These are phyloP conservation scores for Ophiosphaerella korrae DNA, from an alignment of 2,329 filamentous ascomycete genomes.

Conservation along the genomic window DNA sequence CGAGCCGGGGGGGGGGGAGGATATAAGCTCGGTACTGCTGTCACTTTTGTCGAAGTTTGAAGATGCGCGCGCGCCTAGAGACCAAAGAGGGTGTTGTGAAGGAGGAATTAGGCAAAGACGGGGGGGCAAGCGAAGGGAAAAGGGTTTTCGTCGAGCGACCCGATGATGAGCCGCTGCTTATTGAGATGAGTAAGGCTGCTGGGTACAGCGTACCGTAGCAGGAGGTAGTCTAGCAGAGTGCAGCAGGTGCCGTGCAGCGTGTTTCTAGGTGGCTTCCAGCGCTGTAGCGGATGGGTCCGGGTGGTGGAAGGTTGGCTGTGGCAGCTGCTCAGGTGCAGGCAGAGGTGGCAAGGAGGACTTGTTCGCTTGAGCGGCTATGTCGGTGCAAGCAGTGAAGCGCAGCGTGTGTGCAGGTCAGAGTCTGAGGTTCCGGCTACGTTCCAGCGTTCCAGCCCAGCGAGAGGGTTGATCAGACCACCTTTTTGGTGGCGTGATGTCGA, in stretches of 20 bases:
- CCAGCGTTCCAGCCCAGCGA: conserved; percentile 1
- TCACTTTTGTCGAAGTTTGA: conserved; percentile 10
- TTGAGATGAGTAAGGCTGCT: conserved; percentile 22
- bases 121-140: conserved; percentile 2
- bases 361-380: conserved; percentile 14
- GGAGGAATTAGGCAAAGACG: not conserved
- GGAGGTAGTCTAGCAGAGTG: not conserved
- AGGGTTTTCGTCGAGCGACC: conserved; percentile 1
- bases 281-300: conserved; percentile 6
- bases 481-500: conserved; percentile 36
- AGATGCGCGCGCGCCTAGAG: not conserved
- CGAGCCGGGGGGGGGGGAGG: conserved; percentile 24
- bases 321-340: conserved; percentile 13
- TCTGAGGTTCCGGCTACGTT: not conserved
- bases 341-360: conserved; percentile 9
- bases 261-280: conserved; percentile 8
- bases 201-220: conserved; percentile 18
- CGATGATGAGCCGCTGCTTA: conserved; percentile 22
- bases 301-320: not conserved
- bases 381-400: conserved; percentile 10
- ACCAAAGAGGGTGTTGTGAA: conserved; percentile 4
- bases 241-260: conserved; percentile 19
- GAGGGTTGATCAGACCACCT: conserved; percentile 37
- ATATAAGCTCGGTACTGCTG: conserved; percentile 31
- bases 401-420: not conserved